phyloP scores from a whole-genome alignment of 2,329 filamentous ascomycete genomes.

The Aspergillus hortae region DNA sequence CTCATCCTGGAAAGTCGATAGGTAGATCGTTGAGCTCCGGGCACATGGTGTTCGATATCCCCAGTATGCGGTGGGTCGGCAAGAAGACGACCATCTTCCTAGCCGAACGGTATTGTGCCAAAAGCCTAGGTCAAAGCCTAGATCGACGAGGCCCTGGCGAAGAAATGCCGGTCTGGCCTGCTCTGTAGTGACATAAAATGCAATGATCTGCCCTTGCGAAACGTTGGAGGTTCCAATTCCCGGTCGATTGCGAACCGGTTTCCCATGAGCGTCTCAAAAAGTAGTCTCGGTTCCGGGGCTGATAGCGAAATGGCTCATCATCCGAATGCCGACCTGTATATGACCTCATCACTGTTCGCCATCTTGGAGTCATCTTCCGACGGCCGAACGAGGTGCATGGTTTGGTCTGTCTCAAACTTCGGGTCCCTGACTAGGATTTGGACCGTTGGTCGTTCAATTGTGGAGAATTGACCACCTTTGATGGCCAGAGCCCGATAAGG shows the following conservation, averaged over 20 bases:
- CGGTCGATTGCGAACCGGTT: background rate
- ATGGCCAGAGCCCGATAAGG: background rate
- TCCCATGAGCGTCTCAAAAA: background rate
- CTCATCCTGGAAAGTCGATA: background rate
- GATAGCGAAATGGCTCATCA: slow-evolving; percentile 5
- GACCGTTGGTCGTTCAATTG: background rate
- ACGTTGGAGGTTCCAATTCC: background rate
- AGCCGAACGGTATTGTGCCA: background rate
- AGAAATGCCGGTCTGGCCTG: background rate
- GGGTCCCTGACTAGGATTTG: background rate
- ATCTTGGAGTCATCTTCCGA: background rate
- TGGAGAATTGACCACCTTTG: background rate
- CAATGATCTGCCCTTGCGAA: background rate
- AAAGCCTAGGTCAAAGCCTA: background rate
- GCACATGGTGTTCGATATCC: background rate
- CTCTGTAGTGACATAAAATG: background rate
- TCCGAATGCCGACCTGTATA: background rate
- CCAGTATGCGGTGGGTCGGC: background rate
- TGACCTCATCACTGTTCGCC: background rate
- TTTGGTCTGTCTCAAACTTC: background rate
- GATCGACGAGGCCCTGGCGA: background rate
- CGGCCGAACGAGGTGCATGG: background rate
- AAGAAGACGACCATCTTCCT: background rate
- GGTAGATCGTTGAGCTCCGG: background rate
- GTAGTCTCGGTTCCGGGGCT: background rate